Percentiles rank a stretch among this genome's conserved stretches.
These are phyloP conservation scores for Ustilago trichophora DNA, from an alignment of 1,284 basidiomycete genomes.

Conservation along the genomic window DNA sequence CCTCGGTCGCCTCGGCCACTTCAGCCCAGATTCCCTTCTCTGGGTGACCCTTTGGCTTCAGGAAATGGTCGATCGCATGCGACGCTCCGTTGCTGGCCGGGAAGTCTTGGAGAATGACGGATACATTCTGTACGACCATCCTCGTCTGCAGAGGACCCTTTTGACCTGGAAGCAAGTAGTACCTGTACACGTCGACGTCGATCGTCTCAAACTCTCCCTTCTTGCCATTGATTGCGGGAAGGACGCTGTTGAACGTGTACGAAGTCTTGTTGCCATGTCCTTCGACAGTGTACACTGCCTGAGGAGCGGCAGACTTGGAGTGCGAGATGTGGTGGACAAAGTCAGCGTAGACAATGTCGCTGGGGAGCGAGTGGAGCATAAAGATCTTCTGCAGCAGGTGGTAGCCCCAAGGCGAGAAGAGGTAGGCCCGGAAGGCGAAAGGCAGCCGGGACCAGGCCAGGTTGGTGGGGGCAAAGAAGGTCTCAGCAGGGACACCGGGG, in stretches of 20 bases:
- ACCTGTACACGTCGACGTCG: slow-evolving; percentile 53
- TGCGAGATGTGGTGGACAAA: slow-evolving; percentile 67
- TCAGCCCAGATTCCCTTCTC: slow-evolving; percentile 46
- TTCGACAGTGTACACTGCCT: slow-evolving; percentile 1
- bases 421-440: slow-evolving; percentile 71
- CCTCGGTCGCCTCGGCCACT: slow-evolving; percentile 22
- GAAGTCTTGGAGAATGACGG: slow-evolving; percentile 71
- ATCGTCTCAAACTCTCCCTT: slow-evolving; percentile 46
- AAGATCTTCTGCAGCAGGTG: slow-evolving; percentile 73
- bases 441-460: slow-evolving; percentile 74
- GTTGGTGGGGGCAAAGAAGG: slow-evolving; percentile 76
- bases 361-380: slow-evolving; percentile 75
- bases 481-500: slow-evolving; percentile 72
- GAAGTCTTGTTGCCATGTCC: slow-evolving; percentile 44
- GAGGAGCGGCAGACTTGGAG: neutral
- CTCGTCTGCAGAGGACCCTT: slow-evolving; percentile 69
- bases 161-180: slow-evolving; percentile 47
- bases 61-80: slow-evolving; percentile 71
- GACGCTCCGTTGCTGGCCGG: slow-evolving; percentile 74
- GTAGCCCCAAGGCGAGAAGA: slow-evolving; percentile 77
- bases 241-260: slow-evolving; percentile 49
- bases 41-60: slow-evolving; percentile 47
- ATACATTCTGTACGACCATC: slow-evolving; percentile 72
- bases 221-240: slow-evolving; percentile 35
- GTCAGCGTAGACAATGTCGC: slow-evolving; percentile 73